These are phyloP conservation scores for Erucastrum elatum DNA, from an alignment of 345 rosid genomes.

Conservation along the genomic window DNA sequence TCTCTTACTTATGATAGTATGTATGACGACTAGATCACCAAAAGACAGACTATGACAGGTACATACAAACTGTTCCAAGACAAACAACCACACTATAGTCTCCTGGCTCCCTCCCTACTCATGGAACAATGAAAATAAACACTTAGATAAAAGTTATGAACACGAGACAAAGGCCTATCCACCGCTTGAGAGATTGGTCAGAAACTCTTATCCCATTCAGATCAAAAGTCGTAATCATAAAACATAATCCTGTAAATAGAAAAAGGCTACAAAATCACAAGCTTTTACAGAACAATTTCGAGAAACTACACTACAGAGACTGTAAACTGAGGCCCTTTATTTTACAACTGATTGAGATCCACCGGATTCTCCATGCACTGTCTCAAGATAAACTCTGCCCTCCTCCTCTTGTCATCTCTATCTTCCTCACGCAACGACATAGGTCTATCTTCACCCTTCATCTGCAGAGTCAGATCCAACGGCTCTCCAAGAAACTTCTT, in stretches of 20 bases:
- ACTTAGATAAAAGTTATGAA: conserved; percentile 11
- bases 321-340: conserved; percentile 12
- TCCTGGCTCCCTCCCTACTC: conserved; percentile 1
- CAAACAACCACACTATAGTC: background rate
- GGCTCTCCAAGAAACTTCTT: conserved; percentile 68
- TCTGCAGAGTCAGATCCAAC: conserved; percentile 58
- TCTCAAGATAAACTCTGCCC: conserved; percentile 84
- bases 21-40: no score
- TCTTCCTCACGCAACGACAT: conserved; percentile 64
- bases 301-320: conserved; percentile 30
- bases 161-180: conserved; percentile 1
- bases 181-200: conserved; percentile 13
- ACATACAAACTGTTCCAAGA: background rate
- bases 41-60: no score
- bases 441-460: conserved; percentile 49
- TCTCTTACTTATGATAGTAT: no score
- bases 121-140: conserved; percentile 9
- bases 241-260: conserved; percentile 20
- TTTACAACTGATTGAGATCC: conserved; percentile 81
- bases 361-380: conserved; percentile 86
- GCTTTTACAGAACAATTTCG: background rate
- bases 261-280: conserved; percentile 37
- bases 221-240: conserved; percentile 4
- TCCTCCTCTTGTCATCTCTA: conserved; percentile 93
- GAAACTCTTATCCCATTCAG: conserved; percentile 15